Evolutionary conservation across 352 stramenopile species (phyloP).

Genomic region (Pythium phragmiticola): DNA sequence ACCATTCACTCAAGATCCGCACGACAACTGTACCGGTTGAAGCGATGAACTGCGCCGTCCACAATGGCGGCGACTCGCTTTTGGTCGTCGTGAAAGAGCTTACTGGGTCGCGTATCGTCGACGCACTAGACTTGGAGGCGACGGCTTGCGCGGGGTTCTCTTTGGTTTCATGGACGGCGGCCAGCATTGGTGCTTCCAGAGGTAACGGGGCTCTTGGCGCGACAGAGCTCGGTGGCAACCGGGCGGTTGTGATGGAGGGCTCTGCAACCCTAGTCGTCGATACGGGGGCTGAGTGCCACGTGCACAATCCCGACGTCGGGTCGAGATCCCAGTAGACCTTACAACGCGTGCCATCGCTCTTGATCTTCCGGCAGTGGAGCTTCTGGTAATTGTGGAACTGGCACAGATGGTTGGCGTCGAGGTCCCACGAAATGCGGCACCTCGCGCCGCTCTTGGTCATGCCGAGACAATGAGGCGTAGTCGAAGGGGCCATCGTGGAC

Average conservation of each 20-base stretch:
- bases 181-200: too few relatives aligned
- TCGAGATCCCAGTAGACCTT: slow-evolving; percentile 2
- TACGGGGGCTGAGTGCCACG: neutral
- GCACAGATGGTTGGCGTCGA: neutral
- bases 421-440: neutral
- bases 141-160: neutral
- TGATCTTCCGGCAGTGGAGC: neutral
- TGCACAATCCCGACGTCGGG: neutral
- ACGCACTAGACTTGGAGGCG: neutral
- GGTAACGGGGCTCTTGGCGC: neutral
- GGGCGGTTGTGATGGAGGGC: neutral
- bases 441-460: neutral
- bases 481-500: neutral
- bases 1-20: neutral
- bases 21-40: neutral
- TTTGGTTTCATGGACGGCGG: too few relatives aligned
- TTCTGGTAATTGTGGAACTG: neutral
- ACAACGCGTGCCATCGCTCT: neutral
- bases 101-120: neutral
- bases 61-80: neutral
- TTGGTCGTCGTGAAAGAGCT: neutral
- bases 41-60: neutral
- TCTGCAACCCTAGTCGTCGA: neutral
- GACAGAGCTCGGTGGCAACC: neutral
- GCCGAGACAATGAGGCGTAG: neutral